phyloP scores from a whole-genome alignment of 73 alveolate species.

The Uronychia binucleata region DNA sequence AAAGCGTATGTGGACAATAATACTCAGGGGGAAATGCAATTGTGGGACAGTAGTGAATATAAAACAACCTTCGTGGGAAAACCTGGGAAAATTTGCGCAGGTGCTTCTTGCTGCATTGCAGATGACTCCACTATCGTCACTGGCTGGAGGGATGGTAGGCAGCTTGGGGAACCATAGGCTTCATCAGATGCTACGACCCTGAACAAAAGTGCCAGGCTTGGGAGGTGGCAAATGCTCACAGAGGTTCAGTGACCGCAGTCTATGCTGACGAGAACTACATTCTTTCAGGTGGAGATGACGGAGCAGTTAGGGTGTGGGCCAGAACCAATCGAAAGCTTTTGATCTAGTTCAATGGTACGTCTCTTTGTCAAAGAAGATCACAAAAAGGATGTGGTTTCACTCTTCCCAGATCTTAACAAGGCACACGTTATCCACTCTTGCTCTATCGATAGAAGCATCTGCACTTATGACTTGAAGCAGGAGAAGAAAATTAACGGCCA shows the following conservation, averaged over 20 bases:
- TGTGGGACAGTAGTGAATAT: slow-evolving; percentile 90
- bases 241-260: slow-evolving; percentile 87
- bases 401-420: slow-evolving; percentile 84
- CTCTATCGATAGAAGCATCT: slow-evolving; percentile 80
- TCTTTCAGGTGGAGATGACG: slow-evolving; percentile 94
- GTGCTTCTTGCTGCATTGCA: slow-evolving; percentile 71
- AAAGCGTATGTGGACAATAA: no score
- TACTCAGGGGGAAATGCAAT: slow-evolving; percentile 82
- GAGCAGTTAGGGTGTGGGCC: slow-evolving; percentile 95
- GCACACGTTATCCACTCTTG: slow-evolving; percentile 88
- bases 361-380: no score
- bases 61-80: slow-evolving; percentile 76
- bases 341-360: slow-evolving; percentile 80
- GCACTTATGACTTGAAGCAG: slow-evolving; percentile 85
- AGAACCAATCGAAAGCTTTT: slow-evolving; percentile 82
- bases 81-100: slow-evolving; percentile 73
- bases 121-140: slow-evolving; percentile 79
- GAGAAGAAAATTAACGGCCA: slow-evolving; percentile 86
- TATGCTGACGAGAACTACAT: slow-evolving; percentile 89
- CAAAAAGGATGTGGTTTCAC: slow-evolving; percentile 80
- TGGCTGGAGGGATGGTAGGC: slow-evolving; percentile 83
- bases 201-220: slow-evolving; percentile 54
- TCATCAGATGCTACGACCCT: slow-evolving; percentile 71
- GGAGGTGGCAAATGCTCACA: slow-evolving; percentile 89
- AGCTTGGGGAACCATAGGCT: slow-evolving; percentile 14